These are phyloP conservation scores for Candida krabiensis DNA, from an alignment of 805 yeast species.

Conservation along the genomic window DNA sequence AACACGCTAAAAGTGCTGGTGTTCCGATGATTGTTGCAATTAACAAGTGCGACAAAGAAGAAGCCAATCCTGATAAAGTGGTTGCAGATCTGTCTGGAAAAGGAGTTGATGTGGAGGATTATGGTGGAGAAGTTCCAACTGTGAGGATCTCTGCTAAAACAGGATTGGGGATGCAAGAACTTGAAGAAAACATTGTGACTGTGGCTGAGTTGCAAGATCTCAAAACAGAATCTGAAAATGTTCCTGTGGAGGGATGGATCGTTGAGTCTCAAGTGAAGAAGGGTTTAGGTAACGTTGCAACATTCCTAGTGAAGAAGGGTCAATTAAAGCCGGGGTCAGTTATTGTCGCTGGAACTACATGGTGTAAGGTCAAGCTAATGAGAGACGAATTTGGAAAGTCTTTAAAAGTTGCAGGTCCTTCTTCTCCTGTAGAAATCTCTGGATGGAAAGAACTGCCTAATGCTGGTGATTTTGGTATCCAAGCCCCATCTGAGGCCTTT, in stretches of 20 bases:
- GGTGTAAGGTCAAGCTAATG: conserved; percentile 80
- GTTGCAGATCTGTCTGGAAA: conserved; percentile 72
- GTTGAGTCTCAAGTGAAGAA: conserved; percentile 81
- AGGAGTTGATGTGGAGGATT: conserved; percentile 84
- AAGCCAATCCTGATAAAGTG: conserved; percentile 72
- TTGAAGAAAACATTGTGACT: conserved; percentile 86
- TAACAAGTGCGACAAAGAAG: conserved; percentile 85
- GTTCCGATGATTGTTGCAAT: conserved; percentile 89
- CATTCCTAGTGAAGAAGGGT: conserved; percentile 81
- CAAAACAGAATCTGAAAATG: conserved; percentile 54
- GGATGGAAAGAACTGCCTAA: conserved; percentile 95
- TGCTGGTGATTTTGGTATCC: conserved; percentile 82
- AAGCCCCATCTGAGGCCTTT: conserved; percentile 68
- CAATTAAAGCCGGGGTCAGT: conserved; percentile 65
- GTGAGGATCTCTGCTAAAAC: conserved; percentile 87
- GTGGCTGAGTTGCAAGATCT: conserved; percentile 82
- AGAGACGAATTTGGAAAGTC: conserved; percentile 69
- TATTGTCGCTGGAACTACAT: conserved; percentile 84
- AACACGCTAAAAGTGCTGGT: conserved; percentile 80
- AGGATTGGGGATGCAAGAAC: conserved; percentile 83
- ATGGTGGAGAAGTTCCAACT: conserved; percentile 93
- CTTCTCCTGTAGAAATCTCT: conserved; percentile 84
- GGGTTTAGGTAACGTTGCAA: conserved; percentile 84
- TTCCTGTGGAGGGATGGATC: conserved; percentile 80
- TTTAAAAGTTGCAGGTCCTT: conserved; percentile 71